phyloP scores from a whole-genome alignment of 1,139 yeast genomes.

The Scheffersomyces illinoinensis region DNA sequence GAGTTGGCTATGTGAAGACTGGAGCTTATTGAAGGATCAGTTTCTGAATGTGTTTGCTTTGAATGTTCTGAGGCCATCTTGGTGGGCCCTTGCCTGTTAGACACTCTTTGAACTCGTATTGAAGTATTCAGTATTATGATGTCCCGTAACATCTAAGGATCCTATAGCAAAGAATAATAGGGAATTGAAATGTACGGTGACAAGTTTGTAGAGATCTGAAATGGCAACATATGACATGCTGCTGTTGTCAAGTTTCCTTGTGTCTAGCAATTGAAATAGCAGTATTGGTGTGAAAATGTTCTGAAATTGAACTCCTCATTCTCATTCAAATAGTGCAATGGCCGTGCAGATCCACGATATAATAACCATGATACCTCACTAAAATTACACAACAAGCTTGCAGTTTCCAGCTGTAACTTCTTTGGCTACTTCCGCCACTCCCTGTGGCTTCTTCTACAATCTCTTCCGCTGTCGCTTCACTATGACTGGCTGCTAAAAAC shows the following conservation, averaged over 20 bases:
- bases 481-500: background rate
- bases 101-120: no score
- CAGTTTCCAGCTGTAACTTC: slow-evolving; percentile 43
- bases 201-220: no score
- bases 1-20: background rate
- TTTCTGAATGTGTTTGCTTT: background rate
- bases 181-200: no score
- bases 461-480: slow-evolving; percentile 39
- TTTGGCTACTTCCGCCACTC: no score
- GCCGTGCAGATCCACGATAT: background rate
- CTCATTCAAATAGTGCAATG: background rate
- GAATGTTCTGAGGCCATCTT: background rate
- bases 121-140: no score
- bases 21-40: background rate
- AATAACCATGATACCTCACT: no score
- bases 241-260: no score
- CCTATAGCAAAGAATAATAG: no score
- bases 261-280: background rate
- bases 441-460: slow-evolving; percentile 44
- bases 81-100: no score
- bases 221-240: no score
- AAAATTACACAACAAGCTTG: no score
- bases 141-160: no score
- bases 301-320: background rate
- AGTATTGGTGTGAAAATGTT: background rate